Evolutionary conservation across 208 protist species (phyloP).

Genomic region (Crithidia brevicula): DNA sequence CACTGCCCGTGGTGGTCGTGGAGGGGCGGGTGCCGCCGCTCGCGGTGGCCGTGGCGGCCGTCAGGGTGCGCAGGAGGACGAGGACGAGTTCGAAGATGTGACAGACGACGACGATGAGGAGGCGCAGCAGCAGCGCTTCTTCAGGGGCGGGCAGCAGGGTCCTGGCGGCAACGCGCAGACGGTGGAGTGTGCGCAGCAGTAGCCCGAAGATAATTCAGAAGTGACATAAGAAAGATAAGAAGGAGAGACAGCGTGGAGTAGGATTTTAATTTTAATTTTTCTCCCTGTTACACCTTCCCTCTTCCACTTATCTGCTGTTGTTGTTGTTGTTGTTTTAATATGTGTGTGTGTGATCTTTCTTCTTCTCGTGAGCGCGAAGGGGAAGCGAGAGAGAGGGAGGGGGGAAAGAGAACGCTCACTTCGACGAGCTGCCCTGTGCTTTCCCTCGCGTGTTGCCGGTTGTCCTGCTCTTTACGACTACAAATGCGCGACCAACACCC

Average conservation of each 20-base stretch:
- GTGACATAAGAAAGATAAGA: background rate
- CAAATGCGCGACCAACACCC: no score
- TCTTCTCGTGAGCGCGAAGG: no score
- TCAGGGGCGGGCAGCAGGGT: slow-evolving; percentile 14
- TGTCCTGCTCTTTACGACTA: no score
- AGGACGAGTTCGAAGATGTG: slow-evolving; percentile 47
- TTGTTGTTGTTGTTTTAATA: background rate
- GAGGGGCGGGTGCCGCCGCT: slow-evolving; percentile 7
- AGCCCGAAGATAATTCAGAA: slow-evolving; percentile 17
- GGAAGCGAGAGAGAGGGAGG: no score
- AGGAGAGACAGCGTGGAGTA: no score
- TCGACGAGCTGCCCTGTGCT: no score
- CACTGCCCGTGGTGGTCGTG: background rate
- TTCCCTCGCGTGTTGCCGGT: no score
- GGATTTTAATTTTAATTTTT: no score
- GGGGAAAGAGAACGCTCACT: no score
- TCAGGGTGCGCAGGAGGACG: slow-evolving; percentile 22
- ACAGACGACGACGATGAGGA: slow-evolving; percentile 37
- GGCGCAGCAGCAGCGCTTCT: slow-evolving; percentile 32
- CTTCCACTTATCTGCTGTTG: background rate
- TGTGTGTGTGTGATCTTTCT: slow-evolving; percentile 11
- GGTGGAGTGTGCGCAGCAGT: slow-evolving; percentile 74
- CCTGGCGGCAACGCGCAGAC: slow-evolving; percentile 41
- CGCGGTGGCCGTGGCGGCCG: background rate
- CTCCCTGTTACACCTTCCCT: no score